Evolutionary conservation across 371 early-diverging fungal species (phyloP).

Genomic region (Mitosporidium daphniae): DNA sequence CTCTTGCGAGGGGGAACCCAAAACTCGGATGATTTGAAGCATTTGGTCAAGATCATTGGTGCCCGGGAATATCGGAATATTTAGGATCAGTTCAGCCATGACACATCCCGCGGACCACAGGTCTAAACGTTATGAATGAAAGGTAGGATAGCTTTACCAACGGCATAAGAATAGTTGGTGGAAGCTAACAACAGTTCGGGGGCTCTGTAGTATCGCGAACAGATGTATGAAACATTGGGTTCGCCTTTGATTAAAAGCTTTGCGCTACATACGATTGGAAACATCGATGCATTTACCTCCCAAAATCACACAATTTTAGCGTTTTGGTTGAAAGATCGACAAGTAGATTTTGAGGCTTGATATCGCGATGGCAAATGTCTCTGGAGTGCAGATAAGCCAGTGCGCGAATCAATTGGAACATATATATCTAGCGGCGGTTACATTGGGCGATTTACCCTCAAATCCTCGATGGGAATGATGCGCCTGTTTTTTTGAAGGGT

Average conservation of each 20-base stretch:
- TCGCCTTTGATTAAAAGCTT: slow-evolving; percentile 63
- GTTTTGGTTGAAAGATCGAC: slow-evolving; percentile 48
- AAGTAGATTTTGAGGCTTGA: slow-evolving; percentile 90
- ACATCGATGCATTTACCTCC: slow-evolving; percentile 12
- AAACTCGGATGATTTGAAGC: slow-evolving; percentile 90
- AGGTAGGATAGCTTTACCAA: slow-evolving; percentile 15
- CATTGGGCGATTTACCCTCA: slow-evolving; percentile 15
- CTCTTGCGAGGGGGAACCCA: slow-evolving; percentile 85
- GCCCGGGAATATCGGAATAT: slow-evolving; percentile 85
- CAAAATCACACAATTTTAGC: slow-evolving; percentile 92
- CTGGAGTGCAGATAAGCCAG: slow-evolving; percentile 72
- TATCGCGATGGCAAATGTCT: slow-evolving; percentile 80
- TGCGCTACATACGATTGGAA: slow-evolving; percentile 13
- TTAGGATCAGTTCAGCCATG: slow-evolving; percentile 86
- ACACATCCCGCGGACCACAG: slow-evolving; percentile 96
- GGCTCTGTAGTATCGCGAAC: slow-evolving; percentile 88
- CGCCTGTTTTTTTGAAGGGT: slow-evolving; percentile 49
- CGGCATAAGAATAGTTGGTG: slow-evolving; percentile 51
- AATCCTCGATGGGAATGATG: slow-evolving; percentile 49
- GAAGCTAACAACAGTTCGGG: slow-evolving; percentile 92
- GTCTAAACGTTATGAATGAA: slow-evolving; percentile 14
- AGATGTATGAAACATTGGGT: slow-evolving; percentile 84
- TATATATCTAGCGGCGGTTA: slow-evolving; percentile 20
- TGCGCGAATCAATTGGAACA: slow-evolving; percentile 74
- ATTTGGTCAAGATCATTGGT: slow-evolving; percentile 95